Base-by-base conservation (phyloP, 495 filamentous ascomycete genomes). In the Xylaria intraflava region DNA sequence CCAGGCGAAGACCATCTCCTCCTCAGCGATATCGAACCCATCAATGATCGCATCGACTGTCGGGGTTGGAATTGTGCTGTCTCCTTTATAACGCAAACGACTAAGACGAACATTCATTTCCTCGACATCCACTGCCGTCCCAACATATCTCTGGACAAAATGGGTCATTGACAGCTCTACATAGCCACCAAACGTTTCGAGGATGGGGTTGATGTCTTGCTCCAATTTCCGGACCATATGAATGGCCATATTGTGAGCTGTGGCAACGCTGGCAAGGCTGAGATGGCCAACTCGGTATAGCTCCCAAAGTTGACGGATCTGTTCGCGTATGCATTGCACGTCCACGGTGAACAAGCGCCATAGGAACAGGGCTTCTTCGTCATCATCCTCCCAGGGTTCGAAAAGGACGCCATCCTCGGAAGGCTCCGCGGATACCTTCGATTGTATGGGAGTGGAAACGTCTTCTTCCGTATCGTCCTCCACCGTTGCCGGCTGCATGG, bases 1-100 rank as follows among this genome's bases (percentile, higher is more conserved):
- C 44, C 27, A 31, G 44, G 44, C 44, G 29, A 46, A 46, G 2
- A 31, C 16, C 44, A 46, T 46, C 44, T 46, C 44, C 31, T 46
- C 44, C 17, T 46, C 44, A 16, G 44, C 44, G 16, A 46, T 46
- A 33, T 46, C 44, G 9, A 46, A 46, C 16, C 27, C 27, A 22
- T 46, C 44, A 14, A 46, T 46, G 17, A 46, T 46, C 27, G 27
- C 27, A 27, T 45, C 42, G 6, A 30, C 23, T 42, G 39, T 42
- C 20, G 10, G 6, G 6, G 1, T 6, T 23, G 12, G 1, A 27
- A 27, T 1, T 12, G 2, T n/a, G 6, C 11, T n/a, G 6, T 11
- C 22, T 44, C 17, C 23, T 2, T 22, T n/a, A 22, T 10, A 5
- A 3, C 8, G 26, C 3, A 46, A 22, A 7, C 27, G 27, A 20